Evolutionary conservation across 1,139 yeast genomes (phyloP).

Genomic region (Hyphopichia khmerensis): DNA sequence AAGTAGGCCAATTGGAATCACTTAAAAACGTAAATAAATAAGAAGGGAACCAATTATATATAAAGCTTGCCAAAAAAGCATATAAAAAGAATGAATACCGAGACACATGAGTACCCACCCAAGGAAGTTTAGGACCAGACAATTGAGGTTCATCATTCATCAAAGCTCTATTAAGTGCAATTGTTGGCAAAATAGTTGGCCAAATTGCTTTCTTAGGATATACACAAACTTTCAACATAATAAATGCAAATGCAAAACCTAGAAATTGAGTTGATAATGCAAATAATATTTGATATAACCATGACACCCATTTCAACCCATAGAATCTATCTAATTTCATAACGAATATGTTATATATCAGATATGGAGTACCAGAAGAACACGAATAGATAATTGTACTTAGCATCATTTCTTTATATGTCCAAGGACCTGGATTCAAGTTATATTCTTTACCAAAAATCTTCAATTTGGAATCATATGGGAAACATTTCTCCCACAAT

Average conservation of each 20-base stretch:
- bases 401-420: slow-evolving; percentile 31
- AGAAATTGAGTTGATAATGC: slow-evolving; percentile 43
- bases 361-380: slow-evolving; percentile 46
- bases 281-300: slow-evolving; percentile 37
- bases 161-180: slow-evolving; percentile 45
- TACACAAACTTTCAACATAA: slow-evolving; percentile 44
- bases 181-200: slow-evolving; percentile 48
- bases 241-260: slow-evolving; percentile 48
- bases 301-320: slow-evolving; percentile 44
- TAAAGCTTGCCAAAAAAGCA: slow-evolving; percentile 31
- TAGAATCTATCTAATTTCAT: slow-evolving; percentile 46
- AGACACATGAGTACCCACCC: slow-evolving; percentile 28
- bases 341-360: slow-evolving; percentile 44
- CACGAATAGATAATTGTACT: slow-evolving; percentile 46
- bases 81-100: slow-evolving; percentile 39
- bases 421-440: slow-evolving; percentile 44
- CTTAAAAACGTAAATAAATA: slow-evolving; percentile 43
- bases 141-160: slow-evolving; percentile 28
- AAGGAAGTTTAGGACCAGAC: slow-evolving; percentile 5
- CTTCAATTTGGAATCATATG: slow-evolving; percentile 20
- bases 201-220: slow-evolving; percentile 46
- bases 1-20: slow-evolving; percentile 49
- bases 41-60: slow-evolving; percentile 45
- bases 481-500: slow-evolving; percentile 38
- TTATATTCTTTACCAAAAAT: slow-evolving; percentile 23